Conservation (phyloP, 1,284 basidiomycete genomes). For the Cutaneotrichosporon spelunceum region DNA sequence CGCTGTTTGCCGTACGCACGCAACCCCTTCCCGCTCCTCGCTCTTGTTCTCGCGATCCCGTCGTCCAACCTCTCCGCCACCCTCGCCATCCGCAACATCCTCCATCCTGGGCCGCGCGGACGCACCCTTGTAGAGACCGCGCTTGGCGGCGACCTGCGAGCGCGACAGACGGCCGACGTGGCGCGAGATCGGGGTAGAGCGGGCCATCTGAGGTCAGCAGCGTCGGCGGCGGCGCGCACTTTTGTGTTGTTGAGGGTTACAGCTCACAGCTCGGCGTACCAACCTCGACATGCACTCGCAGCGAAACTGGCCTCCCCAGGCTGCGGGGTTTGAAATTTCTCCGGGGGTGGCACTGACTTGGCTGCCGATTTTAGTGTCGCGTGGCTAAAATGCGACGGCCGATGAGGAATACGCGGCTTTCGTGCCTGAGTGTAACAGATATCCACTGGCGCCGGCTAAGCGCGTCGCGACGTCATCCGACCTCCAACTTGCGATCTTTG, state of each 20-base stretch:
- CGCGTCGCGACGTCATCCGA: neutral
- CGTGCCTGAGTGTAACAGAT: neutral
- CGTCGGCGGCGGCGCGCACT: slow-evolving; percentile 16
- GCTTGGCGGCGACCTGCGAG: slow-evolving; percentile 74
- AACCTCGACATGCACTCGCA: neutral
- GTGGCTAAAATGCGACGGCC: neutral
- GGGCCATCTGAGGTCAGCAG: slow-evolving; percentile 68
- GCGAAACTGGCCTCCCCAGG: neutral
- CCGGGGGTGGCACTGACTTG: neutral
- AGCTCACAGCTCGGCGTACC: slow-evolving; percentile 8
- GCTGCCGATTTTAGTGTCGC: neutral
- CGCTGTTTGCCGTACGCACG: too few relatives aligned
- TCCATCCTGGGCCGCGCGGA: neutral
- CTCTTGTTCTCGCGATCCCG: neutral
- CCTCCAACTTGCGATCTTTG: neutral
- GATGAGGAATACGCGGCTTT: neutral
- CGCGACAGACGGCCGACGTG: slow-evolving; percentile 80
- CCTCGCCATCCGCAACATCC: neutral
- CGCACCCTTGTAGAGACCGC: slow-evolving; percentile 61
- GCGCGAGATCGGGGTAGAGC: slow-evolving; percentile 80
- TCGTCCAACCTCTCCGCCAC: neutral
- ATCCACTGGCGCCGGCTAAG: neutral
- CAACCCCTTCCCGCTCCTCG: too few relatives aligned
- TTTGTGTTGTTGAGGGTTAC: slow-evolving; percentile 24
- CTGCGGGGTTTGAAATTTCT: neutral